Base-by-base conservation (phyloP, 257 asterid genomes). In the Petrea volubilis region DNA sequence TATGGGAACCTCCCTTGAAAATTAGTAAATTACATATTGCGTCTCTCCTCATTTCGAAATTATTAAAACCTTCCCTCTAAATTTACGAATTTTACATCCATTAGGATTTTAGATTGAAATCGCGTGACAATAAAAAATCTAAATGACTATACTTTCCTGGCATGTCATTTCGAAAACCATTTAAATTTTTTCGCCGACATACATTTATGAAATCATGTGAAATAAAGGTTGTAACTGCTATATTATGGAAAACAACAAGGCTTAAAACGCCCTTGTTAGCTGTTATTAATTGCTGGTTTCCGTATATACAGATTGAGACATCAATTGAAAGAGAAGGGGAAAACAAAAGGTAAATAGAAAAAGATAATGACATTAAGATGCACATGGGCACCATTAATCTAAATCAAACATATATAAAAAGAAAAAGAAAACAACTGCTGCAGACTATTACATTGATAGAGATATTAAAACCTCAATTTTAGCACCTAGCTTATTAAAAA, bases 401-500 rank as follows among this genome's bases (percentile, higher is more conserved):
- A 67, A 38, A 72, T 47, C 2, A 23, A 68, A 67, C 43, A 31
- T 64, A 43, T 13, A 4, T n/a, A n/a, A n/a, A n/a, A n/a, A n/a
- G n/a, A n/a, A n/a, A n/a, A n/a, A n/a, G 14, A 10, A 55, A 34
- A 12, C 53, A 57, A 28, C 60, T 56, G 36, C 63, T 62, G 55
- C 70, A 41, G 27, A 51, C 78, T 68, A 73, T 38, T 29, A 67
- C 67, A 38, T 44, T 67, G 20, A 58, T 74, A 49, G 68, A 50
- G 46, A 34, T 56, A 7, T 47, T 31, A 66, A 40, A 68, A 70
- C 38, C 77, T 73, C 66, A 64, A 14, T 64, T n/a, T 60, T 49
- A 46, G 43, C 72, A 60, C 60, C 78, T 49, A 56, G 38, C 66
- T 79, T 77, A 86, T 77, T 83, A 41, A 64, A 65, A 43, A 20